Evolutionary conservation across 1,139 yeast genomes (phyloP), one percentile per base, ranked within the genome.

Genomic region (Geotrichum aggregatum): DNA sequence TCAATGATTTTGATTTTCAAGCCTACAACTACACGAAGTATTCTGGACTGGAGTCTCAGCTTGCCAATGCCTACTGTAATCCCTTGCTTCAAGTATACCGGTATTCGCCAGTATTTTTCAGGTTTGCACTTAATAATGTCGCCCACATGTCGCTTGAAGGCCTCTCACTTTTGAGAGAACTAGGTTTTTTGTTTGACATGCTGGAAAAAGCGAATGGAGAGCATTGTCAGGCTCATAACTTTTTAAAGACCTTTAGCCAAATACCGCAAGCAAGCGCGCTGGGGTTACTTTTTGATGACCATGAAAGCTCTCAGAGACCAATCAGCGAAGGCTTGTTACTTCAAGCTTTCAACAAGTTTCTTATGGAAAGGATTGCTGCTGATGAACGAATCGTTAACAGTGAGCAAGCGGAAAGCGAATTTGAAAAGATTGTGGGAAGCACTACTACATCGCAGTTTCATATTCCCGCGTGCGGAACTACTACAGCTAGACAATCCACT

Each of bases 181-280:
- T 91, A 47, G 98, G 96, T 0, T 87, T 89, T 57, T 71, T 94
- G 16, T 87, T 82, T 69, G 98, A 94, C 63, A 92, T 92, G 98
- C 77, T 92, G 71, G 76, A 77, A 49, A 87, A 87, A 65, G 89
- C 96, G 0, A 71, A 78, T 24, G 94, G 95, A 0, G 76, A 77
- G 65, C 80, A 87, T 71, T 72, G 86, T 59, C 74, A 84, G 47
- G 84, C 92, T 0, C 73, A 86, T 7, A 88, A 92, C 63, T 89
- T 92, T 52, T 58, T 67, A 76, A 80, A 66, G 63, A 71, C 64
- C 56, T 75, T 46, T 65, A 84, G 55, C 73, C 74, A 52, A 70
- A 61, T 63, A 21, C 67, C 69, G 1, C 66, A 67, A 44, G 74
- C 74, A 1, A 50, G 61, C 10, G 69, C 72, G 1, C 67, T 79